Evolutionary conservation across 2,329 filamentous ascomycete species (phyloP).

Genomic region (Berkeleyomyces rouxiae): DNA sequence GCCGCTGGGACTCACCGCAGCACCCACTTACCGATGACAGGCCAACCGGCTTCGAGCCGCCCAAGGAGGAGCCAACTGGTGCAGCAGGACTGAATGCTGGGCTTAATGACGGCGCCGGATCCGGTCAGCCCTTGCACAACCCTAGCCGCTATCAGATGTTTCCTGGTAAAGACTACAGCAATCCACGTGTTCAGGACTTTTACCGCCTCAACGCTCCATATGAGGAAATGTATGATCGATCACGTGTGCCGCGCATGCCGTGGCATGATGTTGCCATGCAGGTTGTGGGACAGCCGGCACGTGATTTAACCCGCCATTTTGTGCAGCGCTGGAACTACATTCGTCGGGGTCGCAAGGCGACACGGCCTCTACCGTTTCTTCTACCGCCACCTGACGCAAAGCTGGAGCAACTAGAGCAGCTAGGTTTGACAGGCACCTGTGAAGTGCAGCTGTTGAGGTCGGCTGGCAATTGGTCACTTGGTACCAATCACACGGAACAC

Average conservation of each 20-base stretch:
- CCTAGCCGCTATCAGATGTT: slow-evolving; percentile 90
- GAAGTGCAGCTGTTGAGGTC: slow-evolving; percentile 93
- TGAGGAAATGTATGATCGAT: slow-evolving; percentile 96
- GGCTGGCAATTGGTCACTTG: slow-evolving; percentile 79
- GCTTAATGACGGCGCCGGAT: slow-evolving; percentile 15
- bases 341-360: slow-evolving; percentile 79
- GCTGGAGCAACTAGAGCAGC: slow-evolving; percentile 64
- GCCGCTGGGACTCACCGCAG: slow-evolving; percentile 91
- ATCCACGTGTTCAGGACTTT: slow-evolving; percentile 89
- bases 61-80: slow-evolving; percentile 17
- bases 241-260: slow-evolving; percentile 79
- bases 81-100: background rate
- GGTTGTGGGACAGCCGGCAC: slow-evolving; percentile 84
- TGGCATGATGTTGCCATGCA: slow-evolving; percentile 99
- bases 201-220: slow-evolving; percentile 86
- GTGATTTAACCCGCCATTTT: slow-evolving; percentile 88
- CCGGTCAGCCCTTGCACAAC: slow-evolving; percentile 46
- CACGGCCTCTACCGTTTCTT: slow-evolving; percentile 80
- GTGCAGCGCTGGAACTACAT: slow-evolving; percentile 98
- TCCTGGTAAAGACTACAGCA: slow-evolving; percentile 97
- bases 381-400: slow-evolving; percentile 88
- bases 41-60: slow-evolving; percentile 78
- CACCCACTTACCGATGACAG: slow-evolving; percentile 86
- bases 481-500: slow-evolving; percentile 72
- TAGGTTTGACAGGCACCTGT: slow-evolving; percentile 84